phyloP scores from a whole-genome alignment of 176 grass and related monocot genomes.

The Raddia guianensis region DNA sequence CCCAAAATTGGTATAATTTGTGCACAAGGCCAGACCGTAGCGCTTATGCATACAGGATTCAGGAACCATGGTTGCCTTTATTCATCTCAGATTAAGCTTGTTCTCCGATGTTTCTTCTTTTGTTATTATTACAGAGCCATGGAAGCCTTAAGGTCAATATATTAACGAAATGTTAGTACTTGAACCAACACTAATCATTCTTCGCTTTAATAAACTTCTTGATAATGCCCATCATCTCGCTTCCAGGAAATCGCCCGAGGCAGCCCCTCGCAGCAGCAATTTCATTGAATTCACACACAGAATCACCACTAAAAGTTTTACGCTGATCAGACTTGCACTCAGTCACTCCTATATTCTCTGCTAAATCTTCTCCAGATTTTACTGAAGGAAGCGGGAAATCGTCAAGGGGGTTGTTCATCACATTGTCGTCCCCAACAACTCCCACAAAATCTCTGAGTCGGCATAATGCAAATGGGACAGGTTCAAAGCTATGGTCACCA shows the following conservation, averaged over 20 bases:
- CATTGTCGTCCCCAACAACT: constrained; percentile 64
- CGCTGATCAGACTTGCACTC: not conserved
- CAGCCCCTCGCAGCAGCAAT: constrained; percentile 71
- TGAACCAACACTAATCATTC: constrained; percentile 52
- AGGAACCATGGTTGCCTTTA: constrained; percentile 23
- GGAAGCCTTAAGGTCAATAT: not conserved
- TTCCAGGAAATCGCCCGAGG: constrained; percentile 90
- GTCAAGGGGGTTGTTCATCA: constrained; percentile 56
- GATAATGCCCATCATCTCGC: constrained; percentile 96
- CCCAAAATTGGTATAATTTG: not conserved
- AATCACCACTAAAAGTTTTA: constrained; percentile 65
- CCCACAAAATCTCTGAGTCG: constrained; percentile 66
- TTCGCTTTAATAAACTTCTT: constrained; percentile 87
- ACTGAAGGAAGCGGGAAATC: constrained; percentile 74
- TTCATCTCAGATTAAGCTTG: constrained; percentile 27
- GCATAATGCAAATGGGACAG: constrained; percentile 75
- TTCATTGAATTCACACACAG: constrained; percentile 74
- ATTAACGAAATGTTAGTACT: constrained; percentile 37
- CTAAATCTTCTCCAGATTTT: constrained; percentile 58
- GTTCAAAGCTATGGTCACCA: constrained; percentile 91
- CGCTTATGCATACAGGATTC: not conserved
- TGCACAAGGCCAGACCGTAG: constrained; percentile 16
- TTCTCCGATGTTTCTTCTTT: not conserved
- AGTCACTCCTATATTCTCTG: constrained; percentile 23
- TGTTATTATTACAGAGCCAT: constrained; percentile 38